phyloP scores from a whole-genome alignment of 495 filamentous ascomycete genomes.

The Talaromyces thailandensis region DNA sequence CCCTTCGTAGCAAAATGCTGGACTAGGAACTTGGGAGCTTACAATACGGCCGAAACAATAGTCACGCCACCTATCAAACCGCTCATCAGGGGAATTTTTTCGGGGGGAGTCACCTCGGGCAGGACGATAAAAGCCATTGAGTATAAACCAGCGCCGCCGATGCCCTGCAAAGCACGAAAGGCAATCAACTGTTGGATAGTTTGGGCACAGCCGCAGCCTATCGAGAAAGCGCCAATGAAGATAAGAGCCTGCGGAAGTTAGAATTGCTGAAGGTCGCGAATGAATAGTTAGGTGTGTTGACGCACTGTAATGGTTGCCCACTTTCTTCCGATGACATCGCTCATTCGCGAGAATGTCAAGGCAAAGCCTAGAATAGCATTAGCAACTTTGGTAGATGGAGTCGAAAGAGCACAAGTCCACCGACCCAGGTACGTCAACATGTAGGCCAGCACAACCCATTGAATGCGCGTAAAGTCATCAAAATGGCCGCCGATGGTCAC shows the following conservation, averaged over 20 bases:
- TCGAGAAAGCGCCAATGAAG: constrained; percentile 44
- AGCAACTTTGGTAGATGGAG: constrained; percentile 3
- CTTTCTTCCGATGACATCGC: constrained; percentile 51
- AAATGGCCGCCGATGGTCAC: constrained; percentile 49
- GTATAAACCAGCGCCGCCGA: constrained; percentile 44
- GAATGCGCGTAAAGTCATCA: constrained; percentile 39
- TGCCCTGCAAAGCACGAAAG: constrained; percentile 45
- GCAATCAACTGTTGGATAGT: constrained; percentile 43
- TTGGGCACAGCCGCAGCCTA: constrained; percentile 42
- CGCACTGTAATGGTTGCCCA: constrained; percentile 14
- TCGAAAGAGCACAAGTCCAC: background rate
- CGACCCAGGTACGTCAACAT: constrained; percentile 42
- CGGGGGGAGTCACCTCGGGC: background rate
- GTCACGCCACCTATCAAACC: background rate
- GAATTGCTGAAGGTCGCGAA: background rate
- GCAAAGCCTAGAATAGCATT: constrained; percentile 31
- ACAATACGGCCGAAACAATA: constrained; percentile 1
- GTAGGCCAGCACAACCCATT: constrained; percentile 51
- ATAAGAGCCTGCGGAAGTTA: constrained; percentile 36
- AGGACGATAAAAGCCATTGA: background rate
- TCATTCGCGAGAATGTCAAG: constrained; percentile 49
- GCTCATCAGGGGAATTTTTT: background rate
- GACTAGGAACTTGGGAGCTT: background rate
- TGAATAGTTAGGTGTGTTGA: background rate
- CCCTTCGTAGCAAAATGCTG: background rate